Evolutionary conservation across 2,329 filamentous ascomycete genomes (phyloP).

Genomic region (Colletotrichum spinosum): DNA sequence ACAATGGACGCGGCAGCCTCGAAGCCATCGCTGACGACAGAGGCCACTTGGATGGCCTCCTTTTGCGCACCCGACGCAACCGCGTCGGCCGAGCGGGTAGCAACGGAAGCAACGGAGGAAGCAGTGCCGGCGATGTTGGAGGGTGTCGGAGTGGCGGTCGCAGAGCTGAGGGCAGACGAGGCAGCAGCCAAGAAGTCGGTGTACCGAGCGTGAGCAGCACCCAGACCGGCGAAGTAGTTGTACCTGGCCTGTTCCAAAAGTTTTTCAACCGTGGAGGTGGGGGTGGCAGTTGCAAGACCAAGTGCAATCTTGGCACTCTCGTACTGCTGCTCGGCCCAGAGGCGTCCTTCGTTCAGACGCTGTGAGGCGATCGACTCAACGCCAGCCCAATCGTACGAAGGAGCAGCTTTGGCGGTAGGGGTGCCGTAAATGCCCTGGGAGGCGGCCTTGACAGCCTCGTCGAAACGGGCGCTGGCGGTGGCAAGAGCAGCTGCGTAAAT

Average conservation of each 20-base stretch:
- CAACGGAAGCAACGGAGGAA: slow-evolving; percentile 59
- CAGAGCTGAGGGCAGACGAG: slow-evolving; percentile 73
- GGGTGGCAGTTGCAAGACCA: slow-evolving; percentile 71
- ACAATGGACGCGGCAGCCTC: slow-evolving; percentile 50
- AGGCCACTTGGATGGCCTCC: slow-evolving; percentile 63
- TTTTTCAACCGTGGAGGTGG: slow-evolving; percentile 64
- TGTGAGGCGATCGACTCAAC: slow-evolving; percentile 76
- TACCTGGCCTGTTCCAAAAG: slow-evolving; percentile 71
- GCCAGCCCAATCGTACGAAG: slow-evolving; percentile 59
- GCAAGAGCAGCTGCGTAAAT: slow-evolving; percentile 75
- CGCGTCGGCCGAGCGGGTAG: slow-evolving; percentile 57
- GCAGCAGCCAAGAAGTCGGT: slow-evolving; percentile 79
- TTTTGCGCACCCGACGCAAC: slow-evolving; percentile 61
- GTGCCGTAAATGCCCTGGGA: slow-evolving; percentile 62
- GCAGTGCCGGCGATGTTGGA: slow-evolving; percentile 63
- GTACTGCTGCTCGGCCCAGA: slow-evolving; percentile 78
- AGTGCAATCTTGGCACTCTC: slow-evolving; percentile 74
- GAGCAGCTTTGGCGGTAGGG: slow-evolving; percentile 54
- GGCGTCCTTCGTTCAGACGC: slow-evolving; percentile 76
- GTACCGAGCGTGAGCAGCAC: slow-evolving; percentile 82
- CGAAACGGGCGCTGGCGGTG: slow-evolving; percentile 69
- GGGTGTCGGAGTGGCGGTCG: slow-evolving; percentile 70
- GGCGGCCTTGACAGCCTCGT: slow-evolving; percentile 65
- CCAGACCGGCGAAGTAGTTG: slow-evolving; percentile 82
- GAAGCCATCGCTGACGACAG: slow-evolving; percentile 56